Conservation (phyloP, 257 asterid genomes). For the Fraxinus quadrangulata region DNA sequence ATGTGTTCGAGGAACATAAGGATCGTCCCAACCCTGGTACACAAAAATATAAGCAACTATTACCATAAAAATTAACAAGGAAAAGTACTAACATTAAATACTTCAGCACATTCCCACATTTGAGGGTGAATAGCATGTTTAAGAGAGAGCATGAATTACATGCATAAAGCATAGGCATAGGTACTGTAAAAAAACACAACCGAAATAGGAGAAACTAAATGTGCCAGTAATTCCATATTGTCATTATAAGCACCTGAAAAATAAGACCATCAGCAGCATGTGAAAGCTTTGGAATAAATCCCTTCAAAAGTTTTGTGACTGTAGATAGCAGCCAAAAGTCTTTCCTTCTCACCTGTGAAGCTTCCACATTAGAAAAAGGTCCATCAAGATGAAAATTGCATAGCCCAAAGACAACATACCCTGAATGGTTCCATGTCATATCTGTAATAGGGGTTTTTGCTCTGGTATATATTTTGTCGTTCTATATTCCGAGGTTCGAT, state of each 20-base stretch:
- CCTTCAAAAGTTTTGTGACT: constrained; percentile 79
- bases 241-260: constrained; percentile 69
- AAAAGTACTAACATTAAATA: neutral
- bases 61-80: constrained; percentile 4
- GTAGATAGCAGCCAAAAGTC: constrained; percentile 96
- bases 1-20: constrained; percentile 94
- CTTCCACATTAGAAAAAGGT: constrained; percentile 33
- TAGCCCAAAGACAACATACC: constrained; percentile 39
- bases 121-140: constrained; percentile 2
- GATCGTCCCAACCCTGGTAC: constrained; percentile 95
- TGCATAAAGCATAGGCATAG: constrained; percentile 24
- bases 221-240: neutral
- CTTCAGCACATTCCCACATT: neutral
- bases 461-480: constrained; percentile 60
- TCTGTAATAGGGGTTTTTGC: constrained; percentile 72
- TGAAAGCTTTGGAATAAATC: constrained; percentile 89
- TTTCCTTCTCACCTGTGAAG: constrained; percentile 88
- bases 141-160: neutral
- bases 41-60: constrained; percentile 16
- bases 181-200: neutral
- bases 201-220: constrained; percentile 6
- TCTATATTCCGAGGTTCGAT: constrained; percentile 85
- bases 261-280: constrained; percentile 98
- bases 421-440: constrained; percentile 95
- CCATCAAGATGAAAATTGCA: constrained; percentile 33